Evolutionary conservation across 2,329 filamentous ascomycete genomes (phyloP).

Genomic region (Cladosporium sp.): DNA sequence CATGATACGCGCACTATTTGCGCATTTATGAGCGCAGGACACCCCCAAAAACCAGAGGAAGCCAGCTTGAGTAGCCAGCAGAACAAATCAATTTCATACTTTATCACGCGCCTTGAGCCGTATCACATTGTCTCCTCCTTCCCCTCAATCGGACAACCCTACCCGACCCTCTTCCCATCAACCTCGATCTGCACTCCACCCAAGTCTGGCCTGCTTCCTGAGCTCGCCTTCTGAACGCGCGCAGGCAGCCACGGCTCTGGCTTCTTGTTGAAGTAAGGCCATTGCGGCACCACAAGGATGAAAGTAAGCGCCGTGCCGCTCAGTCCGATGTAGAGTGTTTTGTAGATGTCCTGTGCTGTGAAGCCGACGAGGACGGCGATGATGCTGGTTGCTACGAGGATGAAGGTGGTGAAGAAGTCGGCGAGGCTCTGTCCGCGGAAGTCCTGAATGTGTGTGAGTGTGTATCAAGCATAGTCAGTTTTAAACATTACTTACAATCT

Average conservation of each 20-base stretch:
- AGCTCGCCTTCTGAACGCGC: slow-evolving; percentile 29
- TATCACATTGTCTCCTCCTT: too few species aligned
- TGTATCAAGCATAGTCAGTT: slow-evolving; percentile 5
- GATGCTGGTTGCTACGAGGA: slow-evolving; percentile 69
- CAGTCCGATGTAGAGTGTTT: slow-evolving; percentile 77
- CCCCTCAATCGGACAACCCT: slow-evolving; percentile 8
- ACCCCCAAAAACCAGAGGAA: neutral
- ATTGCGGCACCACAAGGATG: slow-evolving; percentile 78
- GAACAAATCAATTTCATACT: neutral
- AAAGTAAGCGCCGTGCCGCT: slow-evolving; percentile 78
- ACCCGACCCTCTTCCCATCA: slow-evolving; percentile 53
- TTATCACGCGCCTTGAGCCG: too few species aligned
- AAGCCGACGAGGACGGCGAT: slow-evolving; percentile 80
- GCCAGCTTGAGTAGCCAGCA: neutral
- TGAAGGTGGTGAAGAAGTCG: slow-evolving; percentile 70
- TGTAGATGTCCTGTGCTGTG: slow-evolving; percentile 77
- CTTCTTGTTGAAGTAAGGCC: slow-evolving; percentile 86
- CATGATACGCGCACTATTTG: slow-evolving; percentile 2
- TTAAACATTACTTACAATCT: slow-evolving; percentile 64
- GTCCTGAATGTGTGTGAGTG: slow-evolving; percentile 47
- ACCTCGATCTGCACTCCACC: slow-evolving; percentile 44
- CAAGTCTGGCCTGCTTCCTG: slow-evolving; percentile 22
- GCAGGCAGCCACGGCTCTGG: slow-evolving; percentile 79
- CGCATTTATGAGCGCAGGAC: neutral
- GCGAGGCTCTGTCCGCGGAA: slow-evolving; percentile 77